These are phyloP conservation scores for Croton setiger DNA, from an alignment of 441 rosid species.

Conservation along the genomic window DNA sequence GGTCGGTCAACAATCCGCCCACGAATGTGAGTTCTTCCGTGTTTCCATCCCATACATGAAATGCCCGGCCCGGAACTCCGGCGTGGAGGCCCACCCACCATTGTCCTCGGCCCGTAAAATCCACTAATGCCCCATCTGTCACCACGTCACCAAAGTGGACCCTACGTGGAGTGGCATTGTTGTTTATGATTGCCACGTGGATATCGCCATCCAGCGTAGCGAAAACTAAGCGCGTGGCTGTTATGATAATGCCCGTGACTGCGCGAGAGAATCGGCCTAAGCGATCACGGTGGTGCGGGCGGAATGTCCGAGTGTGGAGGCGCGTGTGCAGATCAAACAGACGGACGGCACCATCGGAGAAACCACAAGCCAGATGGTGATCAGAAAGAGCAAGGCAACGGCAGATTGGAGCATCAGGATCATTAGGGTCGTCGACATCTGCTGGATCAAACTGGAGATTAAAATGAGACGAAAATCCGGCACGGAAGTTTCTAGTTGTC, in stretches of 20 bases:
- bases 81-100: conserved; percentile 97
- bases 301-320: conserved; percentile 51
- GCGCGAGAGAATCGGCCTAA: conserved; percentile 76
- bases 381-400: conserved; percentile 84
- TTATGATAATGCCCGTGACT: conserved; percentile 63
- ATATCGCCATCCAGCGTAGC: conserved; percentile 79
- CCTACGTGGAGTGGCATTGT: conserved; percentile 39
- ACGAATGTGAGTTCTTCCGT: conserved; percentile 45
- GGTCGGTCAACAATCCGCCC: conserved; percentile 62
- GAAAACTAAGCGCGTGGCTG: conserved; percentile 42
- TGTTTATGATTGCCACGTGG: conserved; percentile 53
- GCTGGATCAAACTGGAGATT: conserved; percentile 58
- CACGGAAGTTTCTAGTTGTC: conserved; percentile 59
- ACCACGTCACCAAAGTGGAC: conserved; percentile 58
- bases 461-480: conserved; percentile 32
- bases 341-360: conserved; percentile 83
- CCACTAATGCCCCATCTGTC: conserved; percentile 69
- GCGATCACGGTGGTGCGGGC: conserved; percentile 53
- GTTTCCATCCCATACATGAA: conserved; percentile 66
- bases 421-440: conserved; percentile 53
- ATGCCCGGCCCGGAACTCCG: conserved; percentile 69
- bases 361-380: conserved; percentile 67
- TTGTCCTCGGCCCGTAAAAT: conserved; percentile 66
- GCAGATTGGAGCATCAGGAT: conserved; percentile 60
- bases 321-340: conserved; percentile 57